Evolutionary conservation across 768 basidiomycete genomes (phyloP).

Genomic region (Trametes villosa): DNA sequence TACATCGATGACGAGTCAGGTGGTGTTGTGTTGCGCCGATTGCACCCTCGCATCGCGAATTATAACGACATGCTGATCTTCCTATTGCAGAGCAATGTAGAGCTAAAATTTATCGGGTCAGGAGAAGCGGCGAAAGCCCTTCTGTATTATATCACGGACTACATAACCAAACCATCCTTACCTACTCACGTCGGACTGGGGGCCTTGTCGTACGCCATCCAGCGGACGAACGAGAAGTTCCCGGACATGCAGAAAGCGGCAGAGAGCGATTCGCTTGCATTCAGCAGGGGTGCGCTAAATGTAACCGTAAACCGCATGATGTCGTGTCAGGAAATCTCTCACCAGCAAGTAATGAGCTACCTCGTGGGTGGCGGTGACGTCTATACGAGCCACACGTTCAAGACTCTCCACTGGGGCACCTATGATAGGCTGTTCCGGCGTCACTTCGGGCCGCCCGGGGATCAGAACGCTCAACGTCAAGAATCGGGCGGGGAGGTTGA

Average conservation of each 20-base stretch:
- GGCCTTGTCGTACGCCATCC: constrained; percentile 3
- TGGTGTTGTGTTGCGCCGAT: constrained; percentile 13
- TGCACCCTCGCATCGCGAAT: constrained; percentile 2
- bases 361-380: constrained; percentile 33
- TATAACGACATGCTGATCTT: background rate
- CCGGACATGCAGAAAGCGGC: background rate
- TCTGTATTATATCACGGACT: constrained; percentile 43
- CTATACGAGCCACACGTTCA: constrained; percentile 26
- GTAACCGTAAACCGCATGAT: constrained; percentile 28
- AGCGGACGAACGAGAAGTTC: background rate
- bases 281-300: background rate
- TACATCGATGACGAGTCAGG: constrained; percentile 3
- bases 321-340: constrained; percentile 9
- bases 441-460: background rate
- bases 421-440: background rate
- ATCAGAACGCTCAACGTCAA: too few species aligned
- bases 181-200: constrained; percentile 28
- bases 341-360: too few species aligned
- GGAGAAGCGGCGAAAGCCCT: constrained; percentile 38
- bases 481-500: too few species aligned
- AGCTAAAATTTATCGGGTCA: constrained; percentile 39
- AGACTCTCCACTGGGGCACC: constrained; percentile 6
- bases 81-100: constrained; percentile 33
- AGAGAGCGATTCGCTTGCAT: too few species aligned
- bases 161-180: constrained; percentile 38